phyloP scores from a whole-genome alignment of 257 asterid genomes.

The Nicotiana sylvestris region DNA sequence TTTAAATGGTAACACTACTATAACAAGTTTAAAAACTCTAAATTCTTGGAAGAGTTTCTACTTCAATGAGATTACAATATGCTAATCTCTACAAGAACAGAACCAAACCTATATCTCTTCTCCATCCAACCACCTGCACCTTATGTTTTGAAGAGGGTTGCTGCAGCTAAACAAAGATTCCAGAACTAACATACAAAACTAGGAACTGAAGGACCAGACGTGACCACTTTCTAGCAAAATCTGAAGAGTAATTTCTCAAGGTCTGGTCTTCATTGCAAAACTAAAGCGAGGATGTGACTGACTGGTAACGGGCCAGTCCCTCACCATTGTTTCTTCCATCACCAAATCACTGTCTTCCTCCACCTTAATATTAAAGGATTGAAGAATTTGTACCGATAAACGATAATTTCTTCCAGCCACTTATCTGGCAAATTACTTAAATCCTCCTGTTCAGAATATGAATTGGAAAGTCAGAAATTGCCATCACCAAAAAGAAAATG shows the following conservation, averaged over 20 bases:
- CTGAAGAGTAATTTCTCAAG: not conserved
- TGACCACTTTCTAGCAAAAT: conserved; percentile 13
- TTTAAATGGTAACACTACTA: conserved; percentile 4
- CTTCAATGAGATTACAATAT: conserved; percentile 37
- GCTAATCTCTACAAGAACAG: conserved; percentile 19
- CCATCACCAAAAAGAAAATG: not conserved
- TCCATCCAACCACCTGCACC: conserved; percentile 20
- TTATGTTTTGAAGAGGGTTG: conserved; percentile 18
- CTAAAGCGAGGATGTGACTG: not conserved
- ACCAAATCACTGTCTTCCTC: conserved; percentile 4
- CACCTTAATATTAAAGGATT: not conserved
- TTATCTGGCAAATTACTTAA: conserved; percentile 26
- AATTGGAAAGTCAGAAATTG: not conserved
- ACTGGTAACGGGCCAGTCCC: not conserved
- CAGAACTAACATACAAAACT: conserved; percentile 41
- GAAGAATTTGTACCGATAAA: conserved; percentile 11
- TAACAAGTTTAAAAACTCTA: conserved; percentile 28
- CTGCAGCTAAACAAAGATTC: conserved; percentile 28
- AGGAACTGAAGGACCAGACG: conserved; percentile 10
- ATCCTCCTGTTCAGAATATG: conserved; percentile 46
- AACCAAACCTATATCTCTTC: conserved; percentile 20
- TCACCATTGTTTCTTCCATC: conserved; percentile 5
- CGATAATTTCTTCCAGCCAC: conserved; percentile 18
- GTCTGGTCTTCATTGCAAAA: not conserved
- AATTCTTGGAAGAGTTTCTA: conserved; percentile 26